phyloP scores from a whole-genome alignment of 129 eudicot species.

The Calendula officinalis region DNA sequence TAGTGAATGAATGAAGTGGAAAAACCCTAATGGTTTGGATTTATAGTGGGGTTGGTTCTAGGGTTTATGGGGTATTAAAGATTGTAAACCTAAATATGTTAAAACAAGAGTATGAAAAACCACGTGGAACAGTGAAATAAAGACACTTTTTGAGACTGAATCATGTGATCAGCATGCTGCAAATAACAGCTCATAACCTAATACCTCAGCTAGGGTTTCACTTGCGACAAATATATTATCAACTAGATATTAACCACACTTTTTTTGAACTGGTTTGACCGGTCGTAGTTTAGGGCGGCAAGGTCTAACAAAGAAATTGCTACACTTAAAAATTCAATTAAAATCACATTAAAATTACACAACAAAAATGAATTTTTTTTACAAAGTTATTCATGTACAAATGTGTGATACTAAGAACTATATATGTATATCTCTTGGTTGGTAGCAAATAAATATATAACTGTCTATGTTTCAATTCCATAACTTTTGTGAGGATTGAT shows the following conservation, averaged over 20 bases:
- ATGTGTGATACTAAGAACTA: conserved; percentile 18
- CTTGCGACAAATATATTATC: too few species aligned
- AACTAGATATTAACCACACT: too few species aligned
- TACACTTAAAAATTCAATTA: too few species aligned
- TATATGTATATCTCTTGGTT: conserved; percentile 26
- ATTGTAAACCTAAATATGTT: conserved; percentile 37
- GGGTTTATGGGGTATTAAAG: conserved; percentile 23
- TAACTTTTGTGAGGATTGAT: too few species aligned
- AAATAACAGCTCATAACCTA: conserved; percentile 42
- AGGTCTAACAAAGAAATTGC: too few species aligned
- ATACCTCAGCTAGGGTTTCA: too few species aligned
- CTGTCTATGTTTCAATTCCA: too few species aligned
- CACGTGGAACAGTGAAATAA: conserved; percentile 31
- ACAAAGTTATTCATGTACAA: neutral
- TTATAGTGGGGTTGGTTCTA: conserved; percentile 21
- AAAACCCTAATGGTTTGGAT: conserved; percentile 19
- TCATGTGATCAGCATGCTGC: conserved; percentile 36
- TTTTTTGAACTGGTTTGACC: too few species aligned
- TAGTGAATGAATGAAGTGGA: neutral
- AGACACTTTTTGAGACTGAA: conserved; percentile 31
- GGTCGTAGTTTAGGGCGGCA: too few species aligned
- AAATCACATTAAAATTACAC: too few species aligned
- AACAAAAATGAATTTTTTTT: too few species aligned
- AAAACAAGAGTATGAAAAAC: conserved; percentile 27
- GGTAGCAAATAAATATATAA: conserved; percentile 9